phyloP scores from a whole-genome alignment of 768 basidiomycete species.

The Leccinellum rugosiceps region DNA sequence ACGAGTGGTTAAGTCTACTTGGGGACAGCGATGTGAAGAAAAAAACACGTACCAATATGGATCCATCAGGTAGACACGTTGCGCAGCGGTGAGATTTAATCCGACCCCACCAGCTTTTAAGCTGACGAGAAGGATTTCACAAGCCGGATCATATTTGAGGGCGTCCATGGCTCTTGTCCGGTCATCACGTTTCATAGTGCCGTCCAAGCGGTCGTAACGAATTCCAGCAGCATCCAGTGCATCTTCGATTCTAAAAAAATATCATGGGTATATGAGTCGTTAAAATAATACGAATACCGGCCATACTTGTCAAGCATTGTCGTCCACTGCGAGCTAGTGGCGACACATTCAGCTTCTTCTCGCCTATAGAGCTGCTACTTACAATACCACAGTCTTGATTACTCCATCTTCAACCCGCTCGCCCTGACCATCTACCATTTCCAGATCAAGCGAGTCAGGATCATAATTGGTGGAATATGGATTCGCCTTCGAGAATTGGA shows the following conservation, averaged over 20 bases:
- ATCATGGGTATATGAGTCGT: neutral
- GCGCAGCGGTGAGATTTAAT: constrained; percentile 91
- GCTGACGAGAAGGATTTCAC: constrained; percentile 94
- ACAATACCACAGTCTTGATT: constrained; percentile 96
- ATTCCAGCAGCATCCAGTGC: constrained; percentile 81
- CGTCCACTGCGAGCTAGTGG: constrained; percentile 85
- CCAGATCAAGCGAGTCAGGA: constrained; percentile 64
- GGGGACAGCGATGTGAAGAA: neutral
- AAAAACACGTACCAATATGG: constrained; percentile 73
- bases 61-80: constrained; percentile 93
- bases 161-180: constrained; percentile 89
- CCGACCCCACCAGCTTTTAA: constrained; percentile 97
- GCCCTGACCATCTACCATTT: constrained; percentile 75
- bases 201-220: constrained; percentile 88
- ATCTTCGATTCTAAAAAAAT: constrained; percentile 71
- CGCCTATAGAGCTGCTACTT: constrained; percentile 35
- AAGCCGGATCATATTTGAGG: constrained; percentile 82
- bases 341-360: constrained; percentile 13
- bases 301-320: constrained; percentile 87
- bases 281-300: neutral
- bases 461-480: constrained; percentile 88
- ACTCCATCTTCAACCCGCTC: constrained; percentile 65
- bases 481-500: constrained; percentile 79
- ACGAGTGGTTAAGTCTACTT: neutral
- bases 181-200: constrained; percentile 97